These are phyloP conservation scores for Eimeria necatrix DNA, from an alignment of 169 alveolate species.

Conservation along the genomic window DNA sequence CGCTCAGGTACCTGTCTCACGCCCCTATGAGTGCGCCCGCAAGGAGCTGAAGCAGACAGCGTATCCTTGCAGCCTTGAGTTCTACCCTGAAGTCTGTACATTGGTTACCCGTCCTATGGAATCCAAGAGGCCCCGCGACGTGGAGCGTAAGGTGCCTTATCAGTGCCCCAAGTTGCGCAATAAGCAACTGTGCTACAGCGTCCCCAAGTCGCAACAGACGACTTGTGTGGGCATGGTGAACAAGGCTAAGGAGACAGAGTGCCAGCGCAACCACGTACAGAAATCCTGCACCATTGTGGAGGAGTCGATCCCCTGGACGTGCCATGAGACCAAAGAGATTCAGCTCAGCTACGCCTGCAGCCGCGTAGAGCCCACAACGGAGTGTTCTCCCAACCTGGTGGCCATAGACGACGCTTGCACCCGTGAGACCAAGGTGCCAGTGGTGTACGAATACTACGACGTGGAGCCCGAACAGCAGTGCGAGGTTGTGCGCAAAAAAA, in stretches of 20 bases:
- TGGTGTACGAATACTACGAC: conserved; percentile 14
- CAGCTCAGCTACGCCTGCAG: background rate
- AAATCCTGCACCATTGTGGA: background rate
- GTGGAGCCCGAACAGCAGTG: conserved; percentile 4
- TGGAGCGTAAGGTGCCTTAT: background rate
- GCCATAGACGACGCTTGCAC: conserved; percentile 28
- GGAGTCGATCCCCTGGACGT: conserved; percentile 30
- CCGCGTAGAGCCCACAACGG: conserved; percentile 3
- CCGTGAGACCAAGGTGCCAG: conserved; percentile 11
- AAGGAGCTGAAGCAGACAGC: conserved; percentile 38
- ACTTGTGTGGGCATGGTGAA: background rate
- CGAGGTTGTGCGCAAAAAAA: background rate
- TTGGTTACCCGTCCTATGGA: background rate
- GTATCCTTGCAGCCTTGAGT: conserved; percentile 6
- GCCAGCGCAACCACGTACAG: background rate
- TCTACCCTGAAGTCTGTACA: conserved; percentile 2
- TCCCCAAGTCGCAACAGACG: background rate
- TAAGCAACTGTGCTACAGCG: conserved; percentile 9
- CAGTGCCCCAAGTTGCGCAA: conserved; percentile 26
- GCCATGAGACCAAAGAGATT: background rate
- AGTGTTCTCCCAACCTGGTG: conserved; percentile 15
- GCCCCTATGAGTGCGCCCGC: background rate
- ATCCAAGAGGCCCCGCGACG: background rate
- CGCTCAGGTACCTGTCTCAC: background rate
- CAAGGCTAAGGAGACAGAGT: conserved; percentile 4